These are phyloP conservation scores for Lolium rigidum DNA, from an alignment of 176 grass and related monocot species.

Conservation along the genomic window DNA sequence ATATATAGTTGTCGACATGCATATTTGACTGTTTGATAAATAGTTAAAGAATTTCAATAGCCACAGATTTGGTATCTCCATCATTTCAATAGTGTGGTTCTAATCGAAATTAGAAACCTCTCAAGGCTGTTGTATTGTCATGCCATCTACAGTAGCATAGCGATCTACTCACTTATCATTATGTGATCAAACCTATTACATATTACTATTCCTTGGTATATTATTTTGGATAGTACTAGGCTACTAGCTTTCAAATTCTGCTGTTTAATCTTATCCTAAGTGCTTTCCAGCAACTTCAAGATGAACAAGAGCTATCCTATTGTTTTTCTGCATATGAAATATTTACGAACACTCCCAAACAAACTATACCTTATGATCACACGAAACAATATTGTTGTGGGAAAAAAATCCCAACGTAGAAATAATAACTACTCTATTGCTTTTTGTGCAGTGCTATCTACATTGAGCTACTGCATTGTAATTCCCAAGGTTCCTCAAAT, in stretches of 20 bases:
- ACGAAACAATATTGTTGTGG: not conserved
- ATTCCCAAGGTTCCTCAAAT: too few relatives aligned
- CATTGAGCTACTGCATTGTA: too few relatives aligned
- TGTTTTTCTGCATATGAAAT: not conserved
- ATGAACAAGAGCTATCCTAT: not conserved
- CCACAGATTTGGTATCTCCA: not conserved
- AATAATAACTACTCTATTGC: too few relatives aligned
- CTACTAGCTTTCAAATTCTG: not conserved
- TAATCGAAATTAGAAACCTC: not conserved
- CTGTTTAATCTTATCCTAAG: not conserved
- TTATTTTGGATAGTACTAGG: not conserved
- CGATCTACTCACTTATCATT: not conserved
- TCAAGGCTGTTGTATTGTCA: too few relatives aligned
- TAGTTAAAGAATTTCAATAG: too few relatives aligned
- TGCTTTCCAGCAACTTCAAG: not conserved
- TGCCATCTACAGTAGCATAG: too few relatives aligned
- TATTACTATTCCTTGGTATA: not conserved
- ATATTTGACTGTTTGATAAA: too few relatives aligned
- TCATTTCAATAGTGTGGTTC: not conserved
- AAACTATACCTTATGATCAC: not conserved
- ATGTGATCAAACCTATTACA: not conserved
- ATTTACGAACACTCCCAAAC: not conserved
- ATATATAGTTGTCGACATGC: too few relatives aligned
- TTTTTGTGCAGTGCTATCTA: too few relatives aligned
- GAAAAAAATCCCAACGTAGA: too few relatives aligned